phyloP scores from a whole-genome alignment of 2,329 filamentous ascomycete genomes.

The Epichloe glyceriae region DNA sequence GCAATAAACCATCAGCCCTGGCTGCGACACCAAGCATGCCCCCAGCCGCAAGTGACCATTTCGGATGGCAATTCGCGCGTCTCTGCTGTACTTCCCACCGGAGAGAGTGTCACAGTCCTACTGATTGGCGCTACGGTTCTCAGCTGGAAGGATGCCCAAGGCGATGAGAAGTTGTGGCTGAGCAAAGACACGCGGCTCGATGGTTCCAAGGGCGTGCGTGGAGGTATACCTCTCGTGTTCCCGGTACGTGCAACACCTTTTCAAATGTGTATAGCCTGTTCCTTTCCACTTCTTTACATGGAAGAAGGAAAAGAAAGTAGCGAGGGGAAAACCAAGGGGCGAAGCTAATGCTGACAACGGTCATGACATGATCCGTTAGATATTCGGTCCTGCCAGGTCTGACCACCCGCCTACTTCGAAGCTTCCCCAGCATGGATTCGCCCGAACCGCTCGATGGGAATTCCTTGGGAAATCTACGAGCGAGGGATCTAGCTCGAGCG shows the following conservation, averaged over 20 bases:
- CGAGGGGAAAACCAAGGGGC: not conserved
- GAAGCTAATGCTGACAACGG: not conserved
- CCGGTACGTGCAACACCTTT: constrained; percentile 47
- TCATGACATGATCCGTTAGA: constrained; percentile 31
- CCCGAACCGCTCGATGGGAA: constrained; percentile 81
- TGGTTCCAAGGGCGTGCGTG: constrained; percentile 78
- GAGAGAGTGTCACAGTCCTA: constrained; percentile 74
- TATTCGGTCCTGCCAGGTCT: constrained; percentile 73
- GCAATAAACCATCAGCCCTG: constrained; percentile 69
- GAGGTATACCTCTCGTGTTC: constrained; percentile 86
- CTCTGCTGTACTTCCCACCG: constrained; percentile 68
- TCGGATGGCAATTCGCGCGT: constrained; percentile 59
- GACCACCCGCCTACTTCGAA: constrained; percentile 62
- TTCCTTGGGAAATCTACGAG: constrained; percentile 71
- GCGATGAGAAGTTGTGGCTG: constrained; percentile 74
- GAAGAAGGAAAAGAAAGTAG: not conserved
- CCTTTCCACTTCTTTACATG: not conserved
- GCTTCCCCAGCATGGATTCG: constrained; percentile 90
- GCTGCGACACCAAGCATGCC: constrained; percentile 60
- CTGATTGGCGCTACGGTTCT: constrained; percentile 88
- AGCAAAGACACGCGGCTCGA: constrained; percentile 71
- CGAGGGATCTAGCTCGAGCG: constrained; percentile 44
- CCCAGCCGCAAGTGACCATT: constrained; percentile 64
- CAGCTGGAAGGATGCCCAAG: constrained; percentile 76
- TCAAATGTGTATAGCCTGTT: not conserved